These are phyloP conservation scores for Salix exigua DNA, from an alignment of 345 rosid genomes.

Conservation along the genomic window DNA sequence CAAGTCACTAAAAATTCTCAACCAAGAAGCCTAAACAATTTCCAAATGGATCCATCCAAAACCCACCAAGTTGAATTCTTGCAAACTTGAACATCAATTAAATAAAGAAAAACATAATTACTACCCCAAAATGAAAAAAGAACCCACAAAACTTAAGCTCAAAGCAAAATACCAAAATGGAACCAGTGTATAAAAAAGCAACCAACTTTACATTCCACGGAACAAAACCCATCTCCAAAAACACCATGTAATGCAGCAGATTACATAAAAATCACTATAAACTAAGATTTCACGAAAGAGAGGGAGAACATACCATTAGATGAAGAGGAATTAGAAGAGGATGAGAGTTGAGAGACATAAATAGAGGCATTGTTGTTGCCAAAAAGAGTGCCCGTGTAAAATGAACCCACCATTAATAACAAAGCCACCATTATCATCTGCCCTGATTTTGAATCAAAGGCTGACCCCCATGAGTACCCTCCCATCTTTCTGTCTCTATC, in stretches of 20 bases:
- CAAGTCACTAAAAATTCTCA: not conserved
- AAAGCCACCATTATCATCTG: conserved; percentile 65
- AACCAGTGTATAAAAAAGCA: not conserved
- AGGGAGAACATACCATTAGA: conserved; percentile 17
- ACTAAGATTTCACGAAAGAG: not conserved
- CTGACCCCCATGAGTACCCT: conserved; percentile 45
- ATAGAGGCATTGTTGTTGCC: conserved; percentile 50
- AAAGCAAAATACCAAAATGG: not conserved
- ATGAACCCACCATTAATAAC: conserved; percentile 67
- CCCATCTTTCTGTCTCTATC: conserved; percentile 41
- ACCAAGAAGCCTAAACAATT: not conserved
- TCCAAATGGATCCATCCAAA: not conserved
- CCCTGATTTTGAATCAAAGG: conserved; percentile 67
- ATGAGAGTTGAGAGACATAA: conserved; percentile 36
- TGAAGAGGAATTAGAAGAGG: conserved; percentile 24
- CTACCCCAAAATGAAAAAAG: not conserved
- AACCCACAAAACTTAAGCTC: not conserved
- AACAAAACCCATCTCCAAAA: not conserved
- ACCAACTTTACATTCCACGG: not conserved
- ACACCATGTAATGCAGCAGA: not conserved
- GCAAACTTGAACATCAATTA: not conserved
- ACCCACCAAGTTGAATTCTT: not conserved
- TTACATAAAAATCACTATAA: not conserved
- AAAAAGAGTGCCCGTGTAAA: conserved; percentile 74
- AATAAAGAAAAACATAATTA: not conserved